Evolutionary conservation across 208 protist species (phyloP).

Genomic region (Trypanosoma caninum): DNA sequence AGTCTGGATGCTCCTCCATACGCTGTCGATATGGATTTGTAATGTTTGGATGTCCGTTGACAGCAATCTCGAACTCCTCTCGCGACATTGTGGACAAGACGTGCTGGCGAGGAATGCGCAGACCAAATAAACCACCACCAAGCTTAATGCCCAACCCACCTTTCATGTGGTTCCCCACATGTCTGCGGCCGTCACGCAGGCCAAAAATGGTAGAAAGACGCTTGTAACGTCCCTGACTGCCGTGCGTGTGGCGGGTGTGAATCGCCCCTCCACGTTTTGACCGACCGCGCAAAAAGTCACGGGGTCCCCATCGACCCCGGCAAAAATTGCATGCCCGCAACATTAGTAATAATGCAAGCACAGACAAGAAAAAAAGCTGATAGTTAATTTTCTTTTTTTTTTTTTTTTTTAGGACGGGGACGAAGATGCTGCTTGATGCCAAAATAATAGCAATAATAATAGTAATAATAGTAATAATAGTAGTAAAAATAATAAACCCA

Average conservation of each 20-base stretch:
- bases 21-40: conserved; percentile 85
- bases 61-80: conserved; percentile 66
- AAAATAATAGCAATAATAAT: conserved; percentile 7
- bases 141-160: conserved; percentile 84
- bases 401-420: too few species aligned
- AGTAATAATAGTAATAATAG: too few species aligned
- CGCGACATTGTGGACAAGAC: conserved; percentile 63
- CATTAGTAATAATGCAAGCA: conserved; percentile 2
- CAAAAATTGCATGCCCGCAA: neutral
- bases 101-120: conserved; percentile 80
- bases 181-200: conserved; percentile 74
- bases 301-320: conserved; percentile 69
- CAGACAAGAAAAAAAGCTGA: too few species aligned
- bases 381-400: too few species aligned
- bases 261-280: conserved; percentile 73
- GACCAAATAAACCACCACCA: conserved; percentile 83
- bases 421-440: too few species aligned
- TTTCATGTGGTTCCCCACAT: conserved; percentile 69
- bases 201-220: conserved; percentile 55
- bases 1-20: conserved; percentile 60
- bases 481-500: too few species aligned
- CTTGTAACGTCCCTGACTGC: conserved; percentile 74
- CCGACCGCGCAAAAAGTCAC: conserved; percentile 74
- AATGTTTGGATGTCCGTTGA: conserved; percentile 88
- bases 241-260: conserved; percentile 85